These are phyloP conservation scores for Bacidia gigantensis DNA, from an alignment of 495 filamentous ascomycete species.

Conservation along the genomic window DNA sequence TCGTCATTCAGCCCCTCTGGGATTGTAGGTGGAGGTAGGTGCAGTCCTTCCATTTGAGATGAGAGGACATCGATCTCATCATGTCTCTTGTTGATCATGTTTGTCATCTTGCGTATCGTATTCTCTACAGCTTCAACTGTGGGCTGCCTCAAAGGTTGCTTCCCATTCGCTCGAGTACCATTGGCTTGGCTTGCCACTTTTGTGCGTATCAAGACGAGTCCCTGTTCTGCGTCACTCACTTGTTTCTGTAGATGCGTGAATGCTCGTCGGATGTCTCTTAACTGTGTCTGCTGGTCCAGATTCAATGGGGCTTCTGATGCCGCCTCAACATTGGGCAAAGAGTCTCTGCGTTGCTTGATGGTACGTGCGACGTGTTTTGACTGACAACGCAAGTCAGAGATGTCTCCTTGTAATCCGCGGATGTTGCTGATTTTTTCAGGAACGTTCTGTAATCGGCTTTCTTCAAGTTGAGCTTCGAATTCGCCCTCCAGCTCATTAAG, in stretches of 20 bases:
- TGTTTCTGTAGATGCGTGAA: slow-evolving; percentile 56
- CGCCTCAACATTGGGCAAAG: slow-evolving; percentile 41
- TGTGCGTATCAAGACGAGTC: slow-evolving; percentile 65
- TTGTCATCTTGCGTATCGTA: slow-evolving; percentile 85
- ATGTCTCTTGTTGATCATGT: slow-evolving; percentile 75
- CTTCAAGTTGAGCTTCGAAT: slow-evolving; percentile 43
- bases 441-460: slow-evolving; percentile 49
- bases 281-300: slow-evolving; percentile 65
- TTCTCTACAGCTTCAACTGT: slow-evolving; percentile 84
- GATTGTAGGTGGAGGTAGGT: slow-evolving; percentile 32
- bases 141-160: slow-evolving; percentile 37
- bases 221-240: slow-evolving; percentile 66
- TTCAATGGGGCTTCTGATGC: slow-evolving; percentile 51
- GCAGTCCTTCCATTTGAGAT: slow-evolving; percentile 61
- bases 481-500: slow-evolving; percentile 42
- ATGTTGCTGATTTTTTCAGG: slow-evolving; percentile 48
- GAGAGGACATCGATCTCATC: slow-evolving; percentile 83
- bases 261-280: slow-evolving; percentile 62
- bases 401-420: slow-evolving; percentile 47
- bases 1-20: background rate
- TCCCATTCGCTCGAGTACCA: slow-evolving; percentile 15
- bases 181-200: slow-evolving; percentile 44
- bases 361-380: slow-evolving; percentile 60
- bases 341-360: slow-evolving; percentile 45
- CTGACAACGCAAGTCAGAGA: slow-evolving; percentile 52